Evolutionary conservation across 2,329 filamentous ascomycete species (phyloP).

Genomic region (Xylaria hypoxylon): DNA sequence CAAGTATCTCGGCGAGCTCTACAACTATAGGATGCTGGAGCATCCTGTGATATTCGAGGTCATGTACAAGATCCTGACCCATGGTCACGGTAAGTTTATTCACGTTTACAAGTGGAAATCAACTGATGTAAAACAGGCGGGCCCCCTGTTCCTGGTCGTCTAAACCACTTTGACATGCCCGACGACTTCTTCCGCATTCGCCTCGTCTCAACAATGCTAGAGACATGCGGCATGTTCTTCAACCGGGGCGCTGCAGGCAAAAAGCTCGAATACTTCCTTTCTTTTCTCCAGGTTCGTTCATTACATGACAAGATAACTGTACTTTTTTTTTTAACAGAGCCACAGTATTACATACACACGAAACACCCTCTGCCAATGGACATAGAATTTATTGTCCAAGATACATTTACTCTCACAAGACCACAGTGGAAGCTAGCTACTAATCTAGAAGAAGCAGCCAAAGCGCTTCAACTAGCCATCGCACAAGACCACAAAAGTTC

Average conservation of each 20-base stretch:
- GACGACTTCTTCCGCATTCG: slow-evolving; percentile 98
- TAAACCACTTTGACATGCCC: slow-evolving; percentile 84
- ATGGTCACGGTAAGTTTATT: slow-evolving; percentile 76
- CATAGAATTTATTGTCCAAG: slow-evolving; percentile 95
- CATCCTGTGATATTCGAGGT: slow-evolving; percentile 95
- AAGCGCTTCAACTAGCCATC: slow-evolving; percentile 87
- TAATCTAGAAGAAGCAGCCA: slow-evolving; percentile 83
- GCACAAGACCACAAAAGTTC: slow-evolving; percentile 87
- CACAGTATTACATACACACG: slow-evolving; percentile 89
- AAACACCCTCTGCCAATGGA: slow-evolving; percentile 95
- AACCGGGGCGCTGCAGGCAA: slow-evolving; percentile 93
- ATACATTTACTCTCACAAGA: slow-evolving; percentile 84
- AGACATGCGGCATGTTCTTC: slow-evolving; percentile 97
- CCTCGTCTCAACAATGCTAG: slow-evolving; percentile 86
- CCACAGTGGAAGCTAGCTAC: slow-evolving; percentile 92
- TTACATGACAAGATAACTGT: not conserved
- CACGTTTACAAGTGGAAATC: not conserved
- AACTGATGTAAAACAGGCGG: slow-evolving; percentile 65
- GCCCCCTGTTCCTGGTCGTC: slow-evolving; percentile 80
- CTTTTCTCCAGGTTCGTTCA: slow-evolving; percentile 82
- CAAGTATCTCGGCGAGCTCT: slow-evolving; percentile 95
- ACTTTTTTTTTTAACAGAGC: slow-evolving; percentile 37
- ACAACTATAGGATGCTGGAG: slow-evolving; percentile 97
- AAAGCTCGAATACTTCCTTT: slow-evolving; percentile 97
- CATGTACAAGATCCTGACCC: slow-evolving; percentile 93